Conservation (phyloP, 2,329 filamentous ascomycete species). For the Reticulascus tulasneorum region DNA sequence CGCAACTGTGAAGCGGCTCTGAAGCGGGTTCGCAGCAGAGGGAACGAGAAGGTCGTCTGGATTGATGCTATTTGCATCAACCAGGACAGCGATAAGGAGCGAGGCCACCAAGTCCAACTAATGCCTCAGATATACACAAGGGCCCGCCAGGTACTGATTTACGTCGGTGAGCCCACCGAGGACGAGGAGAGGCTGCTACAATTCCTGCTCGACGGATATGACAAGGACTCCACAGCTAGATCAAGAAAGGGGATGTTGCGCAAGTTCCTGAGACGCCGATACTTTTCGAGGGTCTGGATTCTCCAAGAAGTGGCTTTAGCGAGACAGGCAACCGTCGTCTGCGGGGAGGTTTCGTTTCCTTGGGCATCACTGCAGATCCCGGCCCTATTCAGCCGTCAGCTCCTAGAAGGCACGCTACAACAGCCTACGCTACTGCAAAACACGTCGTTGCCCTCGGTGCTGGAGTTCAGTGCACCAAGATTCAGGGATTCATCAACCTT, state of each 20-base stretch:
- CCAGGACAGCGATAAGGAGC: constrained; percentile 13
- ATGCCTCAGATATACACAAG: constrained; percentile 14
- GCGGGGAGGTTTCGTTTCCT: neutral
- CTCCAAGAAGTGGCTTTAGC: constrained; percentile 23
- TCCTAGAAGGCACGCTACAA: neutral
- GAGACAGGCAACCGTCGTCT: neutral
- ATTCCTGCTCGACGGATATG: neutral
- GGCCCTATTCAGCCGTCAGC: neutral
- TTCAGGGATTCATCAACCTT: constrained; percentile 3
- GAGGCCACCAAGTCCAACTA: constrained; percentile 12
- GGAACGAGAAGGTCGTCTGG: constrained; percentile 7
- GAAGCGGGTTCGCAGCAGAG: neutral
- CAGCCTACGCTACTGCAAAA: neutral
- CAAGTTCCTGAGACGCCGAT: neutral
- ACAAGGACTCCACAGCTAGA: too few relatives aligned
- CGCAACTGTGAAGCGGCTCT: constrained; percentile 3
- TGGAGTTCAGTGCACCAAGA: neutral
- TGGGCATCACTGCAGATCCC: constrained; percentile 1
- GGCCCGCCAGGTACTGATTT: constrained; percentile 9
- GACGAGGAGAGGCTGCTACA: neutral
- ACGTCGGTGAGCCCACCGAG: constrained; percentile 16
- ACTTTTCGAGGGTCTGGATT: constrained; percentile 12
- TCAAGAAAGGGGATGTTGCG: constrained; percentile 3
- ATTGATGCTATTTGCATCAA: constrained; percentile 18
- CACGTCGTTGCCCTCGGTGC: neutral